Evolutionary conservation across 495 filamentous ascomycete species (phyloP).

Genomic region (Aspergillus olivimuriae): DNA sequence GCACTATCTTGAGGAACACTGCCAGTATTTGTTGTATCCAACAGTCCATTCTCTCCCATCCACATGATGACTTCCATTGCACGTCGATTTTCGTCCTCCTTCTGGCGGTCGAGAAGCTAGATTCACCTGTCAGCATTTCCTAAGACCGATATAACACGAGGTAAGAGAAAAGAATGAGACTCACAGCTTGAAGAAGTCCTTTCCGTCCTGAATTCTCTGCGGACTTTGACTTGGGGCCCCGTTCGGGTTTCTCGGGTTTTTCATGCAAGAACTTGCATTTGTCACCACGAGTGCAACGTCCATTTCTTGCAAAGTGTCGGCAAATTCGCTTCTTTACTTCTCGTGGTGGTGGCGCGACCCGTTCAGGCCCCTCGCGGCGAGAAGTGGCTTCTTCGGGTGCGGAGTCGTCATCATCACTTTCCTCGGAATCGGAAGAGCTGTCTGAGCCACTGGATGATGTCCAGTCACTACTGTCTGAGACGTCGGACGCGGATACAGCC

Average conservation of each 20-base stretch:
- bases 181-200: conserved; percentile 46
- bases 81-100: conserved; percentile 35
- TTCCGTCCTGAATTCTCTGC: conserved; percentile 32
- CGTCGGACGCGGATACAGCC: conserved; percentile 8
- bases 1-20: not conserved
- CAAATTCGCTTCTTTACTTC: conserved; percentile 34
- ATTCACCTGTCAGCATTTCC: conserved; percentile 12
- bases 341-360: conserved; percentile 35
- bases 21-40: conserved; percentile 4
- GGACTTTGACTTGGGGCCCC: conserved; percentile 26
- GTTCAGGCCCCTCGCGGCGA: conserved; percentile 36
- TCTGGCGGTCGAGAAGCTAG: conserved; percentile 44
- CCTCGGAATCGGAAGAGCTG: conserved; percentile 17
- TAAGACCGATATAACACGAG: too few relatives aligned
- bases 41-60: conserved; percentile 36
- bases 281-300: conserved; percentile 39
- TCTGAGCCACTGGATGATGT: conserved; percentile 33
- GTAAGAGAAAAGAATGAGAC: conserved; percentile 14
- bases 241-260: conserved; percentile 25
- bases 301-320: conserved; percentile 39
- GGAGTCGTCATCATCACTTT: conserved; percentile 32
- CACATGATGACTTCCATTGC: conserved; percentile 40
- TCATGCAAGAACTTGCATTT: conserved; percentile 44
- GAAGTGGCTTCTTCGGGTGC: conserved; percentile 38
- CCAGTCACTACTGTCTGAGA: conserved; percentile 27